Evolutionary conservation across 305 asterid genomes (phyloP), one percentile per base, ranked within the genome.

Genomic region (Petunia hybrid): DNA sequence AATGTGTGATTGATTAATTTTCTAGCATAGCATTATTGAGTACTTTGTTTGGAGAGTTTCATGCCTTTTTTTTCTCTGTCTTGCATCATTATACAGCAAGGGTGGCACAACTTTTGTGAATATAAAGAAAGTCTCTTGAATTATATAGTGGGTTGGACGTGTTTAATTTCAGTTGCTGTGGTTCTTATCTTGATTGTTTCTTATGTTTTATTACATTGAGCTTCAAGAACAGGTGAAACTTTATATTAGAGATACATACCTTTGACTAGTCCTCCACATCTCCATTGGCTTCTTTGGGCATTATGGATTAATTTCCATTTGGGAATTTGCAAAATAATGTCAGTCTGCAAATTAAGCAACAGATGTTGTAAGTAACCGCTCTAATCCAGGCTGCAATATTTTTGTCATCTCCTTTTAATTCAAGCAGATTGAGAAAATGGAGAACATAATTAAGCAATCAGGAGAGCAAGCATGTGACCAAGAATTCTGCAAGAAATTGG

Each of bases 351-450:
- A 8, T 69, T 45, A 16, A 45, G 39, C 57, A 69, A 2, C 40
- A 69, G 40, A 43, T 48, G 22, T 5, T 70, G 77, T 59, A 46
- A 70, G 48, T 45, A 46, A 31, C 10, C 45, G 36, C 31, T 64
- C 8, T 46, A 22, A 46, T 63, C 36, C 13, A 65, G 45, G 14
- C 13, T 61, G 80, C 36, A 81, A 48, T 76, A 61, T 81, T 39
- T 69, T 40, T 65, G 57, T 70, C 64, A 73, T 85, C 64, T 16
- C 51, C 13, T 80, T 68, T 66, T 43, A 61, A 48, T 76, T 81
- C 40, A 46, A 83, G 39, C 89, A 95, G 97, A 88, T 89, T 57
- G 87, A 80, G 85, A 92, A 85, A 85, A 92, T 95, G 98, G 93
- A 93, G 89, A 84, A 84, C 2, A 81, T 87, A 82, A 83, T 88